Evolutionary conservation across 441 rosid genomes (phyloP).

Genomic region (Rhodomyrtus psidioides): DNA sequence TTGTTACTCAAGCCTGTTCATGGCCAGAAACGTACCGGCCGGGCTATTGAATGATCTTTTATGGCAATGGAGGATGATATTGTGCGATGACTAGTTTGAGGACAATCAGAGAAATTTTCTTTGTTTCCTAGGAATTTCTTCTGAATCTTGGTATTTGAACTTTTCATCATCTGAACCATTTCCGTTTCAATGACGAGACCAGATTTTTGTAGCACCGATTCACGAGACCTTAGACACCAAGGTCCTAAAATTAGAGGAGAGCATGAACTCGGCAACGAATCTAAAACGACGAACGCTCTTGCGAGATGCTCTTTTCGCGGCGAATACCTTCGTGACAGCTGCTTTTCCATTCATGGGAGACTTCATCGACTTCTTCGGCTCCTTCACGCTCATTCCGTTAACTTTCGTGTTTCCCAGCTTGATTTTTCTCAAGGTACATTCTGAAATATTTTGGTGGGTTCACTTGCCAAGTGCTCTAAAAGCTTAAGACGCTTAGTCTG

Average conservation of each 20-base stretch:
- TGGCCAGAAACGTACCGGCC: neutral
- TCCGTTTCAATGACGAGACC: neutral
- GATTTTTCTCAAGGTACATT: slow-evolving; percentile 18
- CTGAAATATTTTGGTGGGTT: too few relatives aligned
- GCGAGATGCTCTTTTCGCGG: slow-evolving; percentile 1
- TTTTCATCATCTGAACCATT: neutral
- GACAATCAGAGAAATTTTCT: neutral
- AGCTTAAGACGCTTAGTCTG: too few relatives aligned
- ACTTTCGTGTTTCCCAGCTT: slow-evolving; percentile 22
- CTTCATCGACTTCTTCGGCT: slow-evolving; percentile 20
- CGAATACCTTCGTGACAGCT: slow-evolving; percentile 15
- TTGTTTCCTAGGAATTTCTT: neutral
- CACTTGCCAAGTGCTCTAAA: too few relatives aligned
- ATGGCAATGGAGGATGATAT: neutral
- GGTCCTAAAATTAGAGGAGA: slow-evolving; percentile 15
- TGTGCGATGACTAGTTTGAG: neutral
- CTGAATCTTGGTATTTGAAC: neutral
- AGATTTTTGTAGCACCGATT: slow-evolving; percentile 19
- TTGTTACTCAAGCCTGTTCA: neutral
- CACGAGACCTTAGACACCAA: slow-evolving; percentile 23
- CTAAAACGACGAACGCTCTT: slow-evolving; percentile 1
- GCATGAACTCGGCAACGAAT: slow-evolving; percentile 8
- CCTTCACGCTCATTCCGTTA: slow-evolving; percentile 20
- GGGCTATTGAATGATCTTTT: neutral
- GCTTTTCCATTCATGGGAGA: slow-evolving; percentile 30